Conservation (phyloP, 306 rosid species). For the Lathyrus tuberosus region DNA sequence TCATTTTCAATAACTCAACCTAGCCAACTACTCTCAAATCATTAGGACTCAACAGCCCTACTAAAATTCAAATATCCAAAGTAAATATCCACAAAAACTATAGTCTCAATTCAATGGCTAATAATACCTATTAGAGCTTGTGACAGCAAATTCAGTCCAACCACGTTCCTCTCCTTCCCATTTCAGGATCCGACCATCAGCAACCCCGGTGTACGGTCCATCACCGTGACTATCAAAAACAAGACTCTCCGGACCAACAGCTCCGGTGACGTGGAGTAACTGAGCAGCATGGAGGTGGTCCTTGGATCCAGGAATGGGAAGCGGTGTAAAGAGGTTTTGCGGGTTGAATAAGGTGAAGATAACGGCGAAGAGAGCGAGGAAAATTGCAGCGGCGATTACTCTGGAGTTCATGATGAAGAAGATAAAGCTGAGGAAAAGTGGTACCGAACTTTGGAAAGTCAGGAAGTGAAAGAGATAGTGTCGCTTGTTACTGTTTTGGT, state of each 20-base stretch:
- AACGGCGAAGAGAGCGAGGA: constrained; percentile 46
- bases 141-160: constrained; percentile 80
- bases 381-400: constrained; percentile 37
- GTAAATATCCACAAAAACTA: not conserved
- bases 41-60: not conserved
- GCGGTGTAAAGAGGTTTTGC: constrained; percentile 39
- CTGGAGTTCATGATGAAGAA: constrained; percentile 43
- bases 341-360: constrained; percentile 36
- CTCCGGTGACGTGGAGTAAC: constrained; percentile 52
- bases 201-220: constrained; percentile 91
- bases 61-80: not conserved
- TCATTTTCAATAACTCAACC: not conserved
- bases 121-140: constrained; percentile 62
- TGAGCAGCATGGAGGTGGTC: constrained; percentile 58
- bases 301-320: constrained; percentile 50
- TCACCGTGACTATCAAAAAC: constrained; percentile 67
- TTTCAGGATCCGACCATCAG: constrained; percentile 86
- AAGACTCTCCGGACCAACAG: constrained; percentile 89
- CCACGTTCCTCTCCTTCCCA: constrained; percentile 65
- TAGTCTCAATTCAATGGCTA: not conserved
- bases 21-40: constrained; percentile 15
- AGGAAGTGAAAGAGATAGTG: not conserved
- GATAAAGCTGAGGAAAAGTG: not conserved
- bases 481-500: not conserved
- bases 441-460: not conserved